phyloP scores from a whole-genome alignment of 2,329 filamentous ascomycete species.

The Diaporthe sp. region DNA sequence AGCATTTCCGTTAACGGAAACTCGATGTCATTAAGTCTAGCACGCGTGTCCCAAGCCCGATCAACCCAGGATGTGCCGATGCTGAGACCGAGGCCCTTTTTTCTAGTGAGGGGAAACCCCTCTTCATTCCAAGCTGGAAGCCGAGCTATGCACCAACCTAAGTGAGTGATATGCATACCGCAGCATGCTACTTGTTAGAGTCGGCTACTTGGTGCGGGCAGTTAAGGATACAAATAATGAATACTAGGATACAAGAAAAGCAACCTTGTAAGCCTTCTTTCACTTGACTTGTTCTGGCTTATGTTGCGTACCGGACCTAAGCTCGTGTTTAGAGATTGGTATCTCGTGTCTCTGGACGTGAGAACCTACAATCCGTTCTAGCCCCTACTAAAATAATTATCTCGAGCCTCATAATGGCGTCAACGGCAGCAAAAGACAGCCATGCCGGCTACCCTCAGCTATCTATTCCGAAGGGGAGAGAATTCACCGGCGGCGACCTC shows the following conservation, averaged over 20 bases:
- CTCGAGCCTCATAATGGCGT: not conserved
- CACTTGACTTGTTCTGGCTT: not conserved
- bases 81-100: not conserved
- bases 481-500: constrained; percentile 58
- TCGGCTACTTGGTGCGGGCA: not conserved
- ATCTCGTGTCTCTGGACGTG: not conserved
- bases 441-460: not conserved
- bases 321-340: not conserved
- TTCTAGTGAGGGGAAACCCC: constrained; percentile 15
- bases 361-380: not conserved
- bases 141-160: not conserved
- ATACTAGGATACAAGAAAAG: not conserved
- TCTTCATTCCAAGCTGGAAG: not conserved
- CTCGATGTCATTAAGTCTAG: not conserved
- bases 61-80: not conserved
- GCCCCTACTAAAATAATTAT: not conserved
- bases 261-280: not conserved
- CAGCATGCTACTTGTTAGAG: not conserved
- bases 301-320: too few species aligned
- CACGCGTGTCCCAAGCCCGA: not conserved
- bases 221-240: not conserved
- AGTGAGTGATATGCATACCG: not conserved
- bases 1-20: not conserved
- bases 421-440: not conserved
- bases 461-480: constrained; percentile 41